Evolutionary conservation across 768 basidiomycete genomes (phyloP), one percentile per base, ranked within the genome.

Genomic region (Tylopilus cervinicoccineus): DNA sequence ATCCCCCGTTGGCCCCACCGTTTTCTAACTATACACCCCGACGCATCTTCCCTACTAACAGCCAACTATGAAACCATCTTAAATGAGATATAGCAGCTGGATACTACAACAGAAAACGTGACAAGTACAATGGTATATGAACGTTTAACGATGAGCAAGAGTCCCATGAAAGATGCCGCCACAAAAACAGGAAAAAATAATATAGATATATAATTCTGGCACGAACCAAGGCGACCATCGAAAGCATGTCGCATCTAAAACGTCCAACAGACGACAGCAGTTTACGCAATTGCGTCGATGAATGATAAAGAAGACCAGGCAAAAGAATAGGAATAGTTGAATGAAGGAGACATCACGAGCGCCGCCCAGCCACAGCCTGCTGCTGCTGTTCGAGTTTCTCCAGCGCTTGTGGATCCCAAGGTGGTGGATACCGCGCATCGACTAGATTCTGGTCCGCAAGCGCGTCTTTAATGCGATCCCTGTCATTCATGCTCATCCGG

Each of bases 401-500:
- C 12, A 67, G 53, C 10, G 65, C 67, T 56, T 75, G 77, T 33
- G 69, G 76, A 51, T 84, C 83, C 83, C 83, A 84, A 28, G 88
- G 87, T 1, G 86, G 80, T 11, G 87, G 88, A 48, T 72, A 70
- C 34, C 86, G 74, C 14, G 79, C 76, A 57, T 91, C 88, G 37
- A 80, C 83, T 23, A 91, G 74, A 56, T 90, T 91, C 70, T 84
- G 77, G 63, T 91, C 88, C 4, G 85, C 81, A 17, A 83, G 77
- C 1, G 86, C 88, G 58, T 91, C 88, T 41, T 79, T 80, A 51
- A 89, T 63, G 5, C 88, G 78, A 55, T 89, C 88, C 28, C 73
- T 73, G 50, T 82, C 80, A 40, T 74, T 83, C 88, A 90, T 90
- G 32, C 68, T 72, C 87, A 86, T 89, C 20, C 88, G 78, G 24